These are phyloP conservation scores for Corinectria fuckeliana DNA, from an alignment of 2,329 filamentous ascomycete species.

Conservation along the genomic window DNA sequence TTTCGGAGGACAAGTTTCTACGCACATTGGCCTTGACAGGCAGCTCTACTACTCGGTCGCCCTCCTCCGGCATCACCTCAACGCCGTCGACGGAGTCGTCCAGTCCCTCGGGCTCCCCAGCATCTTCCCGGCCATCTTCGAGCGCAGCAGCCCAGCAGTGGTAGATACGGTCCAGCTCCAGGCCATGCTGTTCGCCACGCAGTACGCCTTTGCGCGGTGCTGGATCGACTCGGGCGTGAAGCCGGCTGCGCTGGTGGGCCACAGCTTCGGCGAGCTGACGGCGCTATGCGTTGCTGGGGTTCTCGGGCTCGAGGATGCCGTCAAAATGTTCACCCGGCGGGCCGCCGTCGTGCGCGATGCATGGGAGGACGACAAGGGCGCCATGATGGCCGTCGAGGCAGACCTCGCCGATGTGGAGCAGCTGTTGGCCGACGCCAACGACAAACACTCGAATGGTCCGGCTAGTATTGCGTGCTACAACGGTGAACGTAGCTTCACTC, in stretches of 20 bases:
- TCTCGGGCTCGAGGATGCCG: constrained; percentile 39
- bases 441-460: neutral
- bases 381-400: constrained; percentile 15
- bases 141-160: neutral
- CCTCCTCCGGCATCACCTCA: neutral
- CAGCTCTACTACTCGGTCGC: neutral
- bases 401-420: neutral
- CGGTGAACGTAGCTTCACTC: constrained; percentile 8
- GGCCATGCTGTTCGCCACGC: neutral
- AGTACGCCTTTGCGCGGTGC: neutral
- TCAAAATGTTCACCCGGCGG: constrained; percentile 23
- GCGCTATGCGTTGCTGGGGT: constrained; percentile 46
- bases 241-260: constrained; percentile 40
- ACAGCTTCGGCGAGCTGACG: constrained; percentile 52
- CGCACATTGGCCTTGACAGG: neutral
- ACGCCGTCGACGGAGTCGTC: neutral
- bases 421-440: neutral
- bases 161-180: neutral
- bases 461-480: constrained; percentile 8
- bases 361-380: constrained; percentile 4
- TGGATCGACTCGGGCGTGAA: neutral
- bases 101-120: neutral
- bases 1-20: neutral
- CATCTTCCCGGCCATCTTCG: neutral
- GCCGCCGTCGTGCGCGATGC: neutral